Base-by-base conservation (phyloP, 805 yeast species). In the Candida ficus region DNA sequence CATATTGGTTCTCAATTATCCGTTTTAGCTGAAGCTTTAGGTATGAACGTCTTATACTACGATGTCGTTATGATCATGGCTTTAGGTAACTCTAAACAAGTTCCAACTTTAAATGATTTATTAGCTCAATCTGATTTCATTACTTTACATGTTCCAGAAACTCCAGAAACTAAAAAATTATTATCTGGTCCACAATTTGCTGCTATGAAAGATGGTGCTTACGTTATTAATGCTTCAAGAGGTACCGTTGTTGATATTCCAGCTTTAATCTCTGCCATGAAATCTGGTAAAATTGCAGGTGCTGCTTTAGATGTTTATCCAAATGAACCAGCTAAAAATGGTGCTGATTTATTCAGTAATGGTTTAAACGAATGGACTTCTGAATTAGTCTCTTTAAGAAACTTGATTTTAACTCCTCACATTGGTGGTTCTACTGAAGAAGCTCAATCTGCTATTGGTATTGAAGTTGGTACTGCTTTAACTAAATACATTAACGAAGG, bases 381-480 rank as follows among this genome's bases (percentile, higher is more conserved):
- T 26, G 96, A 90, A 61, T 75, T 93, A 54, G 75, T 80, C 53
- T 69, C 84, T 10, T 75, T 89, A 62, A 80, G 90, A 68, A 93
- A 93, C 67, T 79, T 91, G 47, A 89, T 93, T 50, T 75, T 93
- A 58, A 83, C 98, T 41, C 99, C 99, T 26, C 99, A 93, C 62
- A 93, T 93, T 54, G 99, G 99, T 68, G 99, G 99, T 52, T 89
- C 97, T 38, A 93, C 99, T 35, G 98, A 91, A 67, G 99, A 93
- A 73, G 99, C 99, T 29, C 99, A 93, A 75, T 76, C 86, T 42
- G 95, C 98, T 30, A 93, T 93, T 60, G 99, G 99, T 69, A 72
- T 91, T 46, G 99, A 93, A 71, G 99, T 93, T 46, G 87, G 83
- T 45, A 73, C 83, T 34, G 80, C 95, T 29, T 74, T 93, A 57